phyloP scores from a whole-genome alignment of 768 basidiomycete genomes.

The Naganishia onofrii region DNA sequence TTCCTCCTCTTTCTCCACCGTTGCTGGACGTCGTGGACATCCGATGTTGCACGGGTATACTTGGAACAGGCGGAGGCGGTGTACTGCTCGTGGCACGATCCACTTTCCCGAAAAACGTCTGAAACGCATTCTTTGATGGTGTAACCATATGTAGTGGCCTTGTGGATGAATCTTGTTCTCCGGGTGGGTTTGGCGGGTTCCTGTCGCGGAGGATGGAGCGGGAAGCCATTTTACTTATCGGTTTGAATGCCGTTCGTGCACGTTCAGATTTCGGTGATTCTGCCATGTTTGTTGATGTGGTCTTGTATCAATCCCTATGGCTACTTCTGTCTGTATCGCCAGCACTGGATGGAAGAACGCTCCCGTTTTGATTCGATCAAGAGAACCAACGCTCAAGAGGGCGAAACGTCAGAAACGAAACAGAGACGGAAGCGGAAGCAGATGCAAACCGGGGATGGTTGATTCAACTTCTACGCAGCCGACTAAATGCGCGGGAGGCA shows the following conservation, averaged over 20 bases:
- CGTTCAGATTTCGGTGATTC: constrained; percentile 24
- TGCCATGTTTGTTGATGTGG: neutral
- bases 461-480: neutral
- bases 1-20: neutral
- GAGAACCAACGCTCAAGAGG: neutral
- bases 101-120: constrained; percentile 6
- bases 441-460: neutral
- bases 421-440: too few relatives aligned
- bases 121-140: constrained; percentile 20
- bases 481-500: neutral
- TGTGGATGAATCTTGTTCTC: neutral
- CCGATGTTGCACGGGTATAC: neutral
- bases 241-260: constrained; percentile 24
- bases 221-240: constrained; percentile 28
- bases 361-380: neutral
- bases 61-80: constrained; percentile 13
- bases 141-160: constrained; percentile 25
- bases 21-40: neutral
- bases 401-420: neutral
- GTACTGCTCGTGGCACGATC: constrained; percentile 13
- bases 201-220: constrained; percentile 20
- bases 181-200: neutral
- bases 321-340: too few relatives aligned
- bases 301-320: neutral
- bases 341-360: neutral